Base-by-base conservation (phyloP, 495 filamentous ascomycete species). In the Trichoderma virens region DNA sequence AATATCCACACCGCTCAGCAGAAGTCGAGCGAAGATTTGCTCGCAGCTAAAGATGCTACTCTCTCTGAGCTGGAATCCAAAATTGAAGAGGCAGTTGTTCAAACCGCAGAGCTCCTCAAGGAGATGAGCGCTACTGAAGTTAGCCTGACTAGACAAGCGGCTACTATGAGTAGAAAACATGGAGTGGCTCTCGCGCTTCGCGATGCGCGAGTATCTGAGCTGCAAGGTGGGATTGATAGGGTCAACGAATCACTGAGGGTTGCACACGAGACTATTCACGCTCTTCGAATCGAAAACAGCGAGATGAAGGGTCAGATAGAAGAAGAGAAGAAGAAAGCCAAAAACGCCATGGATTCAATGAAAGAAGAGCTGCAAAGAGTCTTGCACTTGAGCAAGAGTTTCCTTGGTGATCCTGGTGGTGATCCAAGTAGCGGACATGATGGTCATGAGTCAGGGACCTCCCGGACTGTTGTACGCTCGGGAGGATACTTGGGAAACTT, bases 281-380 rank as follows among this genome's bases (percentile, higher is more conserved):
- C 69, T 51, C 67, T 82, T 59, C 64, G 73, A 4, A 66, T 72
- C 9, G 78, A 79, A 67, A 79, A 77, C 13, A 47, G 43, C 14
- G 64, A 61, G 27, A 65, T 76, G 0, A 66, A 64, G 0, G 62
- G 63, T 13, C 66, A 70, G 54, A 71, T 78, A 9, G 79, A 83
- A 61, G 78, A 77, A 63, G 80, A 83, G 67, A 69, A 62, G 51
- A 71, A 74, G 60, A 79, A 79, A 1, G 78, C 78, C n/a, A 75
- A 78, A 60, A 71, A 79, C 30, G 83, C 83, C 23, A 80, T 84
- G 1, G 80, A 85, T n/a, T 72, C 70, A 31, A 78, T 81, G 67
- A 75, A 75, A 66, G 73, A 73, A 39, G 77, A 81, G 70, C 65
- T 83, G 45, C 72, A 74, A 64, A 47, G 72, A 4, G 73, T 76